Base-by-base conservation (phyloP, 805 yeast genomes). In the Yarrowia keelungensis region DNA sequence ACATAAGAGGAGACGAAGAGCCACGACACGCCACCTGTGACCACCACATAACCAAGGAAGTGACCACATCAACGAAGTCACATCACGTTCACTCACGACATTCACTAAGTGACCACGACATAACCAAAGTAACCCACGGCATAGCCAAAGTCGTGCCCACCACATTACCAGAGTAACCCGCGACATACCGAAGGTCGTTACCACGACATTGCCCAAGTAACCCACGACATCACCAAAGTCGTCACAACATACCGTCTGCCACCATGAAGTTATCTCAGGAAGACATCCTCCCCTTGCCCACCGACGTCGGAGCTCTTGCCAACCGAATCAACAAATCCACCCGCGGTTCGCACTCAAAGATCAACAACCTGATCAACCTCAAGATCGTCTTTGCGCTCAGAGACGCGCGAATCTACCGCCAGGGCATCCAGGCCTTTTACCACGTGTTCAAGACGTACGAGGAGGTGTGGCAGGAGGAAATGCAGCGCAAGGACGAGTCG, bases 271-370 rank as follows among this genome's bases (percentile, higher is more conserved):
- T 65, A 12, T 5, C 45, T 8, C 73, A 70, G 45, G 70, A 69
- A 47, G 90, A 87, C 75, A 84, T 88, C 42, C 83, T 91, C 41
- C 97, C 97, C 2, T 82, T 86, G n/a, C 88, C 89, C 69, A 84
- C 85, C n/a, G 97, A 91, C 75, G 80, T 87, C 16, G 97, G 93
- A 35, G 97, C 97, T 8, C 81, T 91, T 66, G 97, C 88, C 58
- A 91, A 91, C 82, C 81, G 97, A 76, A 91, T 91, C 75, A 91
- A 91, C 77, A 75, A 77, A 59, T 88, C 86, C 74, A 91, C 97
- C 2, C 82, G 87, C 71, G 78, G 81, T 16, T 81, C 83, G 38
- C 97, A 91, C 80, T 86, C 88, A 76, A 84, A 84, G 71, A 87
- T 91, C 68, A 86, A 90, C 76, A 88, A 88, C 71, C 79, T 86